Evolutionary conservation across 139 green algal species (phyloP), one percentile per base, ranked within the genome.

Genomic region (Raphidocelis subcapitata): DNA sequence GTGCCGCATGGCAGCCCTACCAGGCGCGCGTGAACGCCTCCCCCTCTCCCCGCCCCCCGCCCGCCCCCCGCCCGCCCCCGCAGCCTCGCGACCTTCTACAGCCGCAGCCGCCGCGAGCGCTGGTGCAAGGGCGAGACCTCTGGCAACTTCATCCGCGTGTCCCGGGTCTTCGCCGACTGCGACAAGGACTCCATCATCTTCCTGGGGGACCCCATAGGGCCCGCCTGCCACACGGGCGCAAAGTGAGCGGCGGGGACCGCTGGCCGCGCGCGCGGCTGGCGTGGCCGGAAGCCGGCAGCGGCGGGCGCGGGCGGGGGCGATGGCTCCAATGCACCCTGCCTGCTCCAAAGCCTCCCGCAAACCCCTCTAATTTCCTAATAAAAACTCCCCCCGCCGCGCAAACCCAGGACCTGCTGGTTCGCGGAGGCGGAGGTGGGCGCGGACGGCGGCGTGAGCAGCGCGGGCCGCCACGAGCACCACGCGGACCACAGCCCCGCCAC

Each of bases 51-150:
- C n/a, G n/a, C n/a, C n/a, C n/a, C n/a, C n/a, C n/a, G n/a, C n/a
- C n/a, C n/a, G n/a, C n/a, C n/a, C n/a, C n/a, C n/a, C n/a, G n/a
- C n/a, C n/a, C n/a, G n/a, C n/a, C n/a, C n/a, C 24, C 57, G 47
- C 81, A 94, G 89, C 64, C 76, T 97, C 12, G 96, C 93, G 20
- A 99, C 96, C 20, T 99, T 99, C 69, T 99, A 93, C 83, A 94
- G 83, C 84, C 86, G 96, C 28, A 97, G 89, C 1, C 80, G 95
- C 12, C 86, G 93, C 54, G 91, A 72, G 18, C 86, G 94, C 46
- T 99, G 96, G 96, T 99, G 94, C 82, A 99, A 99, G 76, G 96
- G 96, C 2, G 96, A 99, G 81, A 99, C 93, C 0, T 96, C 87
- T 2, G 90, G 89, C 2, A 88, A 98, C 80, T 99, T 92, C 79